A percentile compares a stretch with the other conserved stretches of the same genome.
Conservation (phyloP, 163 green algal species). For the Volvox carteri region DNA sequence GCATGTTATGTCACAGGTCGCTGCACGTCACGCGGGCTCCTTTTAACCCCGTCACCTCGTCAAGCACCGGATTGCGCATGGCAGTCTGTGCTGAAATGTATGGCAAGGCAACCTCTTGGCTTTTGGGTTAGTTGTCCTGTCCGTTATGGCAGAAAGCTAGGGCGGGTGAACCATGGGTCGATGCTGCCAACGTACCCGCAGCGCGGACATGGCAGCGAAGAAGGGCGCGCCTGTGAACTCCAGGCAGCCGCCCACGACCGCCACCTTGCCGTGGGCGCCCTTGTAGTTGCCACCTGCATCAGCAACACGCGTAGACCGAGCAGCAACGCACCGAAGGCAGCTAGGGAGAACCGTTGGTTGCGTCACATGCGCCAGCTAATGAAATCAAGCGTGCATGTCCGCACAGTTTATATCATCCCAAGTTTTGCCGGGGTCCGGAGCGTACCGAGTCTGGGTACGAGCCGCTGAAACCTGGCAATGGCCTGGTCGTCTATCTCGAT, state of each 20-base stretch:
- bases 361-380: no score
- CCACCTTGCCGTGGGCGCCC: slow-evolving; percentile 92
- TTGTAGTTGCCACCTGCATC: slow-evolving; percentile 79
- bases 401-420: no score
- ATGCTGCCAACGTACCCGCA: slow-evolving; percentile 68
- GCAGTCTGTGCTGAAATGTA: no score
- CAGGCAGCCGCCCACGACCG: slow-evolving; percentile 90
- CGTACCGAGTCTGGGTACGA: neutral
- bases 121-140: no score
- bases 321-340: neutral
- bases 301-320: neutral
- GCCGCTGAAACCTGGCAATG: neutral
- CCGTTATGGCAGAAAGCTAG: no score
- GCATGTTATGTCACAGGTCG: no score
- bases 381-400: no score
- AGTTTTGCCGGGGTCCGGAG: no score
- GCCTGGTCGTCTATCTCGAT: neutral
- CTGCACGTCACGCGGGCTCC: no score
- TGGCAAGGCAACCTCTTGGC: no score
- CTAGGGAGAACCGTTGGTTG: neutral
- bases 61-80: no score
- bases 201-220: slow-evolving; percentile 90
- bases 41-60: no score
- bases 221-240: slow-evolving; percentile 98
- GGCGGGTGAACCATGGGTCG: neutral